phyloP scores from a whole-genome alignment of 2,329 filamentous ascomycete species.

The Metarhizium anisopliae region DNA sequence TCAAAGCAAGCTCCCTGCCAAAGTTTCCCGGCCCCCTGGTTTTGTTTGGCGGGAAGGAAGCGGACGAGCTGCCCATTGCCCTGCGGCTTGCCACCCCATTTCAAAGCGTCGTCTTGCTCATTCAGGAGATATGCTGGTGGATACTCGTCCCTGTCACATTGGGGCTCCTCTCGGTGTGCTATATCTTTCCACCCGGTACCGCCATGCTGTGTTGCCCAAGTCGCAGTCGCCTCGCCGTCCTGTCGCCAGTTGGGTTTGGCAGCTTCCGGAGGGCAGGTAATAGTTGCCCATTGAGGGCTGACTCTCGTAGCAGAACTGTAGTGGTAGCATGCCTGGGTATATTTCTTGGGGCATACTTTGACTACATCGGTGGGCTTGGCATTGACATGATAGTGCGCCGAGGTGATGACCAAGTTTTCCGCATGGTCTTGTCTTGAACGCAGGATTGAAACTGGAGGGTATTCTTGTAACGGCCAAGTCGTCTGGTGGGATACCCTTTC shows the following conservation, averaged over 20 bases:
- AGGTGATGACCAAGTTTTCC: neutral
- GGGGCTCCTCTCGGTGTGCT: neutral
- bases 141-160: neutral
- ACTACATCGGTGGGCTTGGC: neutral
- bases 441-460: neutral
- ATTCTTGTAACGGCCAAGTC: neutral
- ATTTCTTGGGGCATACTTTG: neutral
- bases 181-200: neutral
- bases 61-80: neutral
- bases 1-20: slow-evolving; percentile 1
- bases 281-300: neutral
- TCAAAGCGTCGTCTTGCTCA: neutral
- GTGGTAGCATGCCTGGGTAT: neutral
- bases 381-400: neutral
- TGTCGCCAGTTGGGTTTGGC: neutral
- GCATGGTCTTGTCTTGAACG: neutral
- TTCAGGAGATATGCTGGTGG: neutral
- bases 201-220: neutral
- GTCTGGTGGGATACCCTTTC: neutral
- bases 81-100: neutral
- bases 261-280: neutral
- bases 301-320: neutral
- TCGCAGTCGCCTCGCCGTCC: neutral
- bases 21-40: neutral
- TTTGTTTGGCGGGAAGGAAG: neutral